A percentile compares a stretch with the other conserved stretches of the same genome.
phyloP scores from a whole-genome alignment of 805 yeast species.

The Candida takata region DNA sequence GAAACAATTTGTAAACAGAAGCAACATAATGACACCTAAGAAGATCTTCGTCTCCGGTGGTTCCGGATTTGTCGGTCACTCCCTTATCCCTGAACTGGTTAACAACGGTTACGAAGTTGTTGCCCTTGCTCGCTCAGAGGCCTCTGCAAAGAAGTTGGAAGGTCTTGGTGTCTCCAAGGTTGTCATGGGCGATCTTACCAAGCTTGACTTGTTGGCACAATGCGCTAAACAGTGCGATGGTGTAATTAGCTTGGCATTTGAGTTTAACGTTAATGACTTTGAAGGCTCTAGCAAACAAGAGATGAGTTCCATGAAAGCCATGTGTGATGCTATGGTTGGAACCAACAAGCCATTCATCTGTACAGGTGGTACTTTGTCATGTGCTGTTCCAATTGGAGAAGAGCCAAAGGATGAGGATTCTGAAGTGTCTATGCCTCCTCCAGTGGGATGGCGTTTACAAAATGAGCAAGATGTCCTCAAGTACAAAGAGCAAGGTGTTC shows the following conservation, averaged over 20 bases:
- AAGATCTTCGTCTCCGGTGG: constrained; percentile 32
- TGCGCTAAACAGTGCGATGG: constrained; percentile 29
- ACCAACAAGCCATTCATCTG: constrained; percentile 25
- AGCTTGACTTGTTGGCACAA: constrained; percentile 23
- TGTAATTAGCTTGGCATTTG: constrained; percentile 31
- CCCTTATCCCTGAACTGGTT: constrained; percentile 19
- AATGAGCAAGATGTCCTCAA: constrained; percentile 14
- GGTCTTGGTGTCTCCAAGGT: constrained; percentile 21
- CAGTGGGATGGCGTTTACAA: constrained; percentile 5
- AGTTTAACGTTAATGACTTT: constrained; percentile 25
- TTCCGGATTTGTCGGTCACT: constrained; percentile 28
- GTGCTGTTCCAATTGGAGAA: constrained; percentile 6
- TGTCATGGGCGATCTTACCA: constrained; percentile 26
- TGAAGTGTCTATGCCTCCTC: background rate
- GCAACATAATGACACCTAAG: constrained; percentile 5
- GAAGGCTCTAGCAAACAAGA: constrained; percentile 20
- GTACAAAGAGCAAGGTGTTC: constrained; percentile 24
- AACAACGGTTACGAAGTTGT: constrained; percentile 23
- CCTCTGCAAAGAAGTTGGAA: constrained; percentile 22
- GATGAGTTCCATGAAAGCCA: constrained; percentile 22
- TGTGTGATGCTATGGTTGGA: constrained; percentile 25
- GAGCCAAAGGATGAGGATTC: constrained; percentile 8
- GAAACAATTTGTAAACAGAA: no score
- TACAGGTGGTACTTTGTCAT: constrained; percentile 21
- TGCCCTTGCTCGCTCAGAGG: constrained; percentile 28